Evolutionary conservation across 2,329 filamentous ascomycete species (phyloP).

Genomic region (Fusarium sp.): DNA sequence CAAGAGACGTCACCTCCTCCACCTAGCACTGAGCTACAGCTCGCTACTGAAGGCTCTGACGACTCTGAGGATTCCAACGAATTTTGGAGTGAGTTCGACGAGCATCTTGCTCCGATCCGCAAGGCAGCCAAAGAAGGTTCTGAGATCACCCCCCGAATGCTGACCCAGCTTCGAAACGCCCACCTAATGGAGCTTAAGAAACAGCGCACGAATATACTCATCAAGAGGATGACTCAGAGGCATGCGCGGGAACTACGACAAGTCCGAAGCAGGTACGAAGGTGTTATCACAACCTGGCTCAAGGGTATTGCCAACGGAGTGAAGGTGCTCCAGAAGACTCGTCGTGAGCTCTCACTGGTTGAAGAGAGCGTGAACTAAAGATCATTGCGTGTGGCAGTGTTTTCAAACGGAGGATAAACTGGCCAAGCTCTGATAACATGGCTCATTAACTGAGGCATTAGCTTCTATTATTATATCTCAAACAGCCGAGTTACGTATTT

Average conservation of each 20-base stretch:
- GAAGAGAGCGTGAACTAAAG: neutral
- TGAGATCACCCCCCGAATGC: neutral
- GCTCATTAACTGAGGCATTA: neutral
- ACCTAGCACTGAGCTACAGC: neutral
- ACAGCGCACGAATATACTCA: neutral
- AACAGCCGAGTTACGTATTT: neutral
- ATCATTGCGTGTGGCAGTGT: neutral
- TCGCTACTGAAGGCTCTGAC: neutral
- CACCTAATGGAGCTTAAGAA: neutral
- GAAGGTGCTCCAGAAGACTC: neutral
- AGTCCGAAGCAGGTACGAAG: neutral
- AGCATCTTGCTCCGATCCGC: neutral
- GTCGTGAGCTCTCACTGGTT: neutral
- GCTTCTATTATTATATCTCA: neutral
- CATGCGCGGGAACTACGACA: neutral
- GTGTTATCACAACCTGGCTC: neutral
- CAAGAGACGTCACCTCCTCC: neutral
- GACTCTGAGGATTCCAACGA: neutral
- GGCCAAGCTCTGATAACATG: neutral
- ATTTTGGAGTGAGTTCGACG: neutral
- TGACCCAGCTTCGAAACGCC: neutral
- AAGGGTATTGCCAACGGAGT: neutral
- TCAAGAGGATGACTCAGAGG: neutral
- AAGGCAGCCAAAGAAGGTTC: conserved; percentile 1
- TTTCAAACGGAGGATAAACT: neutral